phyloP scores from a whole-genome alignment of 768 basidiomycete genomes.

The Asterophora parasitica region DNA sequence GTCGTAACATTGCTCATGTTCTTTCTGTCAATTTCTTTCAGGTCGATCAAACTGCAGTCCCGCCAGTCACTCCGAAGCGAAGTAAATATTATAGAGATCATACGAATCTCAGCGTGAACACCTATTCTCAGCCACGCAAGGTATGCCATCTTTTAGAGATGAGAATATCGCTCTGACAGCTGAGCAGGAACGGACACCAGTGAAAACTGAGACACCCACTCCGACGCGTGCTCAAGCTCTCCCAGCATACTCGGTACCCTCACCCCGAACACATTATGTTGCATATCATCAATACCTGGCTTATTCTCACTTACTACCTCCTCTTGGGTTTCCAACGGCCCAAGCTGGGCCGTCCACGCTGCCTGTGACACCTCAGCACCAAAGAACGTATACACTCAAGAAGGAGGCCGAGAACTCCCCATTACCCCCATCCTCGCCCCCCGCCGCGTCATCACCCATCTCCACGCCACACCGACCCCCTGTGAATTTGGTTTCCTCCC shows the following conservation, averaged over 20 bases:
- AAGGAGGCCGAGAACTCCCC: conserved; percentile 35
- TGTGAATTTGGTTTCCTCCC: conserved; percentile 79
- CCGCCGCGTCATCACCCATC: conserved; percentile 50
- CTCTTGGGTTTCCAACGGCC: conserved; percentile 27
- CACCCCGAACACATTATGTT: conserved; percentile 28
- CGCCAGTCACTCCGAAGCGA: conserved; percentile 55
- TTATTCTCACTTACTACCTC: conserved; percentile 22
- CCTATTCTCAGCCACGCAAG: conserved; percentile 22
- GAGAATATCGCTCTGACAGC: conserved; percentile 11
- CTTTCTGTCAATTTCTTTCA: conserved; percentile 5
- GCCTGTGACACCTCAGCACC: conserved; percentile 46
- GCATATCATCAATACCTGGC: conserved; percentile 36
- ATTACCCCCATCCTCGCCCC: conserved; percentile 59
- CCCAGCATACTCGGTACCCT: conserved; percentile 17
- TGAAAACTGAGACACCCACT: conserved; percentile 42
- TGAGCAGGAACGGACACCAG: conserved; percentile 21
- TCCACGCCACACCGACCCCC: conserved; percentile 58
- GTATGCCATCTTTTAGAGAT: conserved; percentile 18
- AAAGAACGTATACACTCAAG: conserved; percentile 34
- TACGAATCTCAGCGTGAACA: conserved; percentile 29
- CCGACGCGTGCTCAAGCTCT: conserved; percentile 32
- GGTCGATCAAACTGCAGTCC: conserved; percentile 15
- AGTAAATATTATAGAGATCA: conserved; percentile 60
- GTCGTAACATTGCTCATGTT: conserved; percentile 14
- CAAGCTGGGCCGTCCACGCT: conserved; percentile 31